phyloP scores from a whole-genome alignment of 768 basidiomycete genomes.

The Lactarius deliciosus region DNA sequence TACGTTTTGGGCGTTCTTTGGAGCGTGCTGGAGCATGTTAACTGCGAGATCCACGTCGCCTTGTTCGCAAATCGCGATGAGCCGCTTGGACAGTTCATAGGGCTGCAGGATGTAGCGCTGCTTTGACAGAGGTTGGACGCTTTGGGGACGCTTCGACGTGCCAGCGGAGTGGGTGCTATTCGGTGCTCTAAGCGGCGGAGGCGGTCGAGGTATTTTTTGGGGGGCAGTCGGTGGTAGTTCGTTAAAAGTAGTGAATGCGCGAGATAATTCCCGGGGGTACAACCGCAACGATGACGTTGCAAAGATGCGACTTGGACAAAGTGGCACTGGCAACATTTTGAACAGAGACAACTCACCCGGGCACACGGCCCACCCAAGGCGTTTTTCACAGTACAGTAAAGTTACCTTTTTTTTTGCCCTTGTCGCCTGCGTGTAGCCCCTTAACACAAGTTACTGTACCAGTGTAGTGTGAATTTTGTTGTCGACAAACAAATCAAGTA shows the following conservation, averaged over 20 bases:
- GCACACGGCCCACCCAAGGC: too few species aligned
- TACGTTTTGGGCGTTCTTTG: conserved; percentile 71
- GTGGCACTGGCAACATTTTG: background rate
- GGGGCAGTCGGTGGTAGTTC: background rate
- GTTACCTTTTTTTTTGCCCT: too few species aligned
- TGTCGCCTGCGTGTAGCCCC: too few species aligned
- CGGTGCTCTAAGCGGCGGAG: background rate
- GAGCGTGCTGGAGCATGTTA: conserved; percentile 62
- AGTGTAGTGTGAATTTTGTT: too few species aligned
- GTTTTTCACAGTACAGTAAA: too few species aligned
- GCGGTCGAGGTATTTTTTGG: background rate
- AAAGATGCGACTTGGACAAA: background rate
- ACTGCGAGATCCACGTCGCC: conserved; percentile 64
- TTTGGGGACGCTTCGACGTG: background rate
- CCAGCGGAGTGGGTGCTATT: background rate
- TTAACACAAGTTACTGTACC: too few species aligned
- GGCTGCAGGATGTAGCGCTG: conserved; percentile 45
- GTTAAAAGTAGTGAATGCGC: background rate
- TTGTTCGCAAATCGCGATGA: conserved; percentile 55
- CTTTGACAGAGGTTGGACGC: background rate
- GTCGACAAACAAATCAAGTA: too few species aligned
- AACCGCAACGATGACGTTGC: conserved; percentile 9
- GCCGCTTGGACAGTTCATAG: conserved; percentile 56
- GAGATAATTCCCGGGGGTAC: background rate
- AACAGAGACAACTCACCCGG: background rate